Base-by-base conservation (phyloP, 768 basidiomycete species). In the Hericium alpestre region DNA sequence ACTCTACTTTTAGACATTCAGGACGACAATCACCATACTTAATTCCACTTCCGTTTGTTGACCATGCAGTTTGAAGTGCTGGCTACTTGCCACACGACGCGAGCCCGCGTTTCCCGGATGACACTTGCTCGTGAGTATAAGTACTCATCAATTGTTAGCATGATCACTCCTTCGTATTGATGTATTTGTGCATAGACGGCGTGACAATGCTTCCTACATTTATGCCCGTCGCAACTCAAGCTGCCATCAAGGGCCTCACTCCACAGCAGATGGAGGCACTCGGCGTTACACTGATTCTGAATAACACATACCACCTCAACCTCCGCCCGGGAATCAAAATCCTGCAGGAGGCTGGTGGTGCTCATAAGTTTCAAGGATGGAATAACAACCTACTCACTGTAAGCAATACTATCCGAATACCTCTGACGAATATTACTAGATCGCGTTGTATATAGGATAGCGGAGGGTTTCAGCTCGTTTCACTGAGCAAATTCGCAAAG, bases 181-280 rank as follows among this genome's bases (percentile, higher is more conserved):
- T 55, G 47, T 53, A 43, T 48, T 55, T 9, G 37, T 48, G 18
- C 61, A 22, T 59, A 90, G 89, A 92, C 73, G 90, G 89, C 9
- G 72, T 79, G 40, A 93, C 90, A 1, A 81, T 86, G 76, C 73
- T 93, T 18, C 91, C 91, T 1, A 90, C 91, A 0, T 94, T 94
- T 64, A 94, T 93, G 92, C 92, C 91, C 3, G 90, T 93, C 9
- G 91, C 90, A 2, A 94, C 92, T 4, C 92, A 94, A 66, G 90
- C 87, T 16, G 87, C 91, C 6, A 90, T 94, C 66, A 95, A 95
- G 70, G 90, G 91, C 3, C 72, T 94, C n/a, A 91, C 90, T 5
- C 71, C 89, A 18, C 86, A 89, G 58, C 89, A 93, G 70, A 82
- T 88, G 40, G 88, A 93, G 66, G 76, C 83, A 2, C 76, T 93